Conservation (phyloP, 2,329 filamentous ascomycete species). For the Aspergillus sp. region DNA sequence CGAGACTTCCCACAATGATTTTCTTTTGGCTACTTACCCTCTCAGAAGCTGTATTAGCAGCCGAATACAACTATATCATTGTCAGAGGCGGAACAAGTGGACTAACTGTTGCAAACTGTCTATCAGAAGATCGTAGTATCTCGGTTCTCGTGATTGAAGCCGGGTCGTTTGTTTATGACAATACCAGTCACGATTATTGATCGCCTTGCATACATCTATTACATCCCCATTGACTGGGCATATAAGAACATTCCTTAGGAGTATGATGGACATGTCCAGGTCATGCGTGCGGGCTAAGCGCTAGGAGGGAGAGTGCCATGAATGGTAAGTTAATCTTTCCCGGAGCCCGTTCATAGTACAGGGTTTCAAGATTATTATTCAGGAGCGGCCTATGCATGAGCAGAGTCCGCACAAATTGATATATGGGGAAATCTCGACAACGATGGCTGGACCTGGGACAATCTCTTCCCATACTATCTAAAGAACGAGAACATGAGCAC, state of each 20-base stretch:
- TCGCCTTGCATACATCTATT: constrained; percentile 21
- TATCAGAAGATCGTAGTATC: constrained; percentile 23
- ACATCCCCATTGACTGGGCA: constrained; percentile 35
- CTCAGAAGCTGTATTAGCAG: no score
- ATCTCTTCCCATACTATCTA: constrained; percentile 22
- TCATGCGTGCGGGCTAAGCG: constrained; percentile 36
- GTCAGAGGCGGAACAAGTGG: constrained; percentile 27
- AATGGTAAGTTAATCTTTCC: constrained; percentile 25
- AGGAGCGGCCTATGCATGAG: constrained; percentile 34
- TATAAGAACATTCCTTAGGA: constrained; percentile 35
- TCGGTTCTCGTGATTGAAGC: constrained; percentile 25
- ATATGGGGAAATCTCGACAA: constrained; percentile 28
- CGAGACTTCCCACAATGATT: no score
- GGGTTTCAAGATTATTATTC: no score
- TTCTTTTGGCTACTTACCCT: no score
- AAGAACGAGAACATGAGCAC: constrained; percentile 21
- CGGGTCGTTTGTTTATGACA: constrained; percentile 20
- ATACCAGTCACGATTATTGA: constrained; percentile 19
- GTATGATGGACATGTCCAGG: constrained; percentile 23
- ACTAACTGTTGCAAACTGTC: constrained; percentile 27
- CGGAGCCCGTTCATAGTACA: no score
- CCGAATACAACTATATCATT: constrained; percentile 4
- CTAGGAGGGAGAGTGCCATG: constrained; percentile 39
- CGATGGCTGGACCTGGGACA: constrained; percentile 25
- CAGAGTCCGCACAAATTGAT: constrained; percentile 30